Base-by-base conservation (phyloP, 352 stramenopile species). In the Globisporangium paroecandrum region DNA sequence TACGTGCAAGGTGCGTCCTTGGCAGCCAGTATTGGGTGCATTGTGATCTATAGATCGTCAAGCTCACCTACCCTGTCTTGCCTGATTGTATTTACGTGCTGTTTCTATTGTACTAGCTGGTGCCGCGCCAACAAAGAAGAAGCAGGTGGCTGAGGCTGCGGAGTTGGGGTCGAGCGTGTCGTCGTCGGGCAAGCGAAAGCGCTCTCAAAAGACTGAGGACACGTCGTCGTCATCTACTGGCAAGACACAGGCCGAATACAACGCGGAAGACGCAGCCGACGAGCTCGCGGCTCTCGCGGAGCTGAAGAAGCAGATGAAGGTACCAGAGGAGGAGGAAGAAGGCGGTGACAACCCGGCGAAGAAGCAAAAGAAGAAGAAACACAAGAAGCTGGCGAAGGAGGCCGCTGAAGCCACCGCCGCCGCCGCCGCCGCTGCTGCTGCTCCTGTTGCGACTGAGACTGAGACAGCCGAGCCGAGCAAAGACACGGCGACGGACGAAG, bases 321-420 rank as follows among this genome's bases (percentile, higher is more conserved):
- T 43, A 10, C 36, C 12, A 1, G 51, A 64, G 0, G 71, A 68
- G 22, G 46, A 65, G 43, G 60, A 66, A 6, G 55, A 29, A 56
- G 29, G 15, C 7, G 32, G 29, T 2, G 59, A 49, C 34, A 53
- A 65, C 60, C 57, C 66, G 15, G 65, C 71, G 70, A 80, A 85
- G 70, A 77, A 77, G 60, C 51, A 76, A 32, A 78, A 77, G 66
- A 77, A 81, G 64, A 75, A 85, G 69, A 74, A 73, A 49, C 64
- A 78, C 51, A 76, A 72, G 32, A 75, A 78, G 60, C n/a, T 67
- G 24, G 24, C 53, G 51, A 18, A 36, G 32, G 64, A 69, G 51
- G 56, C 64, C 2, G 57, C 64, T 12, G 64, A 49, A 24, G 36
- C 56, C 20, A n/a, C 49, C n/a, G 53, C 53, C n/a, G 53, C 53